phyloP scores from a whole-genome alignment of 2,329 filamentous ascomycete species.

The Fusarium neocosmosporiellum region DNA sequence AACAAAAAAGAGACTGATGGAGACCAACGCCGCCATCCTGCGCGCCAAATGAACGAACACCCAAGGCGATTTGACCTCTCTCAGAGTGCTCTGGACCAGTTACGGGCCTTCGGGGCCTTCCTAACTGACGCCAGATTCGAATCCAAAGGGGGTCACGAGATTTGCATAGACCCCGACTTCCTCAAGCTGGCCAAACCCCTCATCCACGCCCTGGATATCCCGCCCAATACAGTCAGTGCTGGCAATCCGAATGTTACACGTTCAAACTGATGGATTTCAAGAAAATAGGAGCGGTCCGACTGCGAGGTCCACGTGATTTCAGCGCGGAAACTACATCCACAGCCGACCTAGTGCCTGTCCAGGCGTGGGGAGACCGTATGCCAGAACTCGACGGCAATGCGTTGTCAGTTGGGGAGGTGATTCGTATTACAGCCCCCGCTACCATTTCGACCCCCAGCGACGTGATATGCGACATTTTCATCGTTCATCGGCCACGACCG shows the following conservation, averaged over 20 bases:
- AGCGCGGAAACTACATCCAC: neutral
- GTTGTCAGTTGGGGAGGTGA: neutral
- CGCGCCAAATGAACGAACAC: neutral
- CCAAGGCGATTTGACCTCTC: neutral
- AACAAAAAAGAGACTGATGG: neutral
- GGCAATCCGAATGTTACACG: neutral
- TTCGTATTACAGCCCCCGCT: neutral
- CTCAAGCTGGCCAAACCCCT: neutral
- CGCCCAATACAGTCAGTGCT: neutral
- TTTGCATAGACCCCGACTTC: conserved; percentile 1
- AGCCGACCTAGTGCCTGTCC: neutral
- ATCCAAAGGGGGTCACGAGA: neutral
- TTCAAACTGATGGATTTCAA: neutral
- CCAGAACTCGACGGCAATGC: neutral
- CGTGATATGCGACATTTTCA: neutral
- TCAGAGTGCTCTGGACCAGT: neutral
- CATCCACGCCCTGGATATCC: neutral
- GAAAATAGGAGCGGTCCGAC: neutral
- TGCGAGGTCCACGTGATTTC: neutral
- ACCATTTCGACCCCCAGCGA: neutral
- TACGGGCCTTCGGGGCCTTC: neutral
- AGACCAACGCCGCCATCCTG: neutral
- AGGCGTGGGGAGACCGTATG: neutral
- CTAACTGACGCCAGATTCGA: neutral
- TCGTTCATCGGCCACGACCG: neutral